Evolutionary conservation across 305 asterid genomes (phyloP), one percentile per base, ranked within the genome.

Genomic region (Lippia alba): DNA sequence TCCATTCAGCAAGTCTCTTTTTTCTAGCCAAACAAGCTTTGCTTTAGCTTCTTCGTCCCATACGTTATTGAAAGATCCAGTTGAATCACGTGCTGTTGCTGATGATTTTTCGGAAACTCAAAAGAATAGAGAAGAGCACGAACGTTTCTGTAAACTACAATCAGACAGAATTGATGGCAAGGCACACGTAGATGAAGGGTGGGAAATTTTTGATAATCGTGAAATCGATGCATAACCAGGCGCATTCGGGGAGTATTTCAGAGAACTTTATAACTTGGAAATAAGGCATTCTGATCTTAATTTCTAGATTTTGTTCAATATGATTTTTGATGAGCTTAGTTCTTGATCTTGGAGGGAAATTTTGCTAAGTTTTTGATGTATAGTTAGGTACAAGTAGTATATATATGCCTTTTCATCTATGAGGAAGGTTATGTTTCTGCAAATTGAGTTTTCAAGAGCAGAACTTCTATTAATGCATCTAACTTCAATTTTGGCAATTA

Each of bases 11-110:
- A 77, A 86, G 75, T 90, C 89, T 17, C 74, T 85, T 16, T 76
- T 76, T 34, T 85, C 92, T 15, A 80, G 80, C 76, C 94, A 85
- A 71, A 88, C 91, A 44, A 82, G 88, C 84, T 88, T 77, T 82
- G 67, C 80, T 63, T 74, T 83, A 64, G 87, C 86, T 73, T 82
- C 88, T 32, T 78, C 30, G 30, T 24, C 89, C 40, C 16, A 2
- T 54, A 75, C 85, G 17, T 79, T 85, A 9, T 14, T 49, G 44
- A 79, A 77, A 78, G 90, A 78, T 49, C 83, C 67, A 50, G 77
- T 68, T 57, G 80, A 76, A 32, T 60, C 51, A 69, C 70, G 62
- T 14, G 18, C 67, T 14, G 68, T 73, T 18, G 33, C 32, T 49
- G 76, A 72, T 15, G 85, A 76, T 74, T 62, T 48, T 8, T 46